Evolutionary conservation across 2,329 filamentous ascomycete species (phyloP).

Genomic region (Sclerotiophoma versabilis): DNA sequence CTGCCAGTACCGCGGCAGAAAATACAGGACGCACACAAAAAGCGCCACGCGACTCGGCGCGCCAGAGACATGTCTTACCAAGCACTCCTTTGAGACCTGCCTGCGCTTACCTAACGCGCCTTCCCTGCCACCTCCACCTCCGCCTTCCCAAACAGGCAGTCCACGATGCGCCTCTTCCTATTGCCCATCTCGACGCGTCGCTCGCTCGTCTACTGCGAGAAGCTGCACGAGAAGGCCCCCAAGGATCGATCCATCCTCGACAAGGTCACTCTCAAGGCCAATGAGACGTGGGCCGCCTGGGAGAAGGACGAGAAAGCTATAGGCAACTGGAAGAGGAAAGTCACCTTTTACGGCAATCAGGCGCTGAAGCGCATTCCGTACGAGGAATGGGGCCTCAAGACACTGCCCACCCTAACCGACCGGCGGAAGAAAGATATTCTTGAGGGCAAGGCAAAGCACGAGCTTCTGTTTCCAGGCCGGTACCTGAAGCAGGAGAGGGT

Average conservation of each 20-base stretch:
- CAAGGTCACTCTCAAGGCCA: slow-evolving; percentile 72
- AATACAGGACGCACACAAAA: slow-evolving; percentile 4
- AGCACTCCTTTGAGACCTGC: slow-evolving; percentile 19
- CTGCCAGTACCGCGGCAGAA: slow-evolving; percentile 9
- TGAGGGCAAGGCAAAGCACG: slow-evolving; percentile 68
- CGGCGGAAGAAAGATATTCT: slow-evolving; percentile 70
- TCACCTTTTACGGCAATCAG: slow-evolving; percentile 86
- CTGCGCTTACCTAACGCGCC: slow-evolving; percentile 24
- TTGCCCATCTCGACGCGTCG: slow-evolving; percentile 91
- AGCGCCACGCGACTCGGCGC: slow-evolving; percentile 19
- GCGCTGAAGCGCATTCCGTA: slow-evolving; percentile 88
- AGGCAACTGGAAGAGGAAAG: slow-evolving; percentile 81
- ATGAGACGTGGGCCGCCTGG: slow-evolving; percentile 83
- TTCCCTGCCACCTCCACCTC: slow-evolving; percentile 8
- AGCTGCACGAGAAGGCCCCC: slow-evolving; percentile 64
- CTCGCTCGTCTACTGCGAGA: slow-evolving; percentile 91
- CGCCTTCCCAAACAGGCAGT: slow-evolving; percentile 14
- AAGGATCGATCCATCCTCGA: slow-evolving; percentile 67
- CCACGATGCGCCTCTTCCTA: slow-evolving; percentile 86
- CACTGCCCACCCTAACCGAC: slow-evolving; percentile 80
- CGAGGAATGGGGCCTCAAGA: slow-evolving; percentile 98
- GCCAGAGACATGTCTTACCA: slow-evolving; percentile 26
- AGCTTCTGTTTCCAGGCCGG: slow-evolving; percentile 77
- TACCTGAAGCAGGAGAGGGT: slow-evolving; percentile 72
- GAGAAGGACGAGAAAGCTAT: slow-evolving; percentile 73